These are phyloP conservation scores for Boletus pseudopeckii DNA, from an alignment of 768 basidiomycete species.

Conservation along the genomic window DNA sequence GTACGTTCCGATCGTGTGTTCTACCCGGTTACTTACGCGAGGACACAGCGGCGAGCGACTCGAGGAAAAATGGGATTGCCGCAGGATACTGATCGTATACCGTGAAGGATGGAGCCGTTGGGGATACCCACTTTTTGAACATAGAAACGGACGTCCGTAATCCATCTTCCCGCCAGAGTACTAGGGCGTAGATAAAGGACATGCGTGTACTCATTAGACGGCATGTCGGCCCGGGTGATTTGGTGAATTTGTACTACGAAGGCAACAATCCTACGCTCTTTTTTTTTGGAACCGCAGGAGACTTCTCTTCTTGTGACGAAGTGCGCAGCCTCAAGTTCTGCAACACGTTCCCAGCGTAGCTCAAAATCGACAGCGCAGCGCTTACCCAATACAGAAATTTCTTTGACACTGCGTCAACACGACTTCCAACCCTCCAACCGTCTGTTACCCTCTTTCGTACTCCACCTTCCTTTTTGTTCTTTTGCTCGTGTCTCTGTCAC, in stretches of 20 bases:
- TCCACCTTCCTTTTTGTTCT: neutral
- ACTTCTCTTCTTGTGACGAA: neutral
- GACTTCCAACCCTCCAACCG: neutral
- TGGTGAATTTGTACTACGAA: too few relatives aligned
- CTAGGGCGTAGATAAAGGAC: neutral
- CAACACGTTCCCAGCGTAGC: too few relatives aligned
- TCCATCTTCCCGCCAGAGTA: neutral
- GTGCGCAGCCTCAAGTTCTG: too few relatives aligned
- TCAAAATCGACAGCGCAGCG: too few relatives aligned
- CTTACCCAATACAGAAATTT: neutral
- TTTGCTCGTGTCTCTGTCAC: neutral
- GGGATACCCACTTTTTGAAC: neutral
- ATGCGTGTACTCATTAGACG: neutral
- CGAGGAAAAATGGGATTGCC: slow-evolving; percentile 89
- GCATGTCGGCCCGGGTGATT: slow-evolving; percentile 3
- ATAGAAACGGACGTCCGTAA: neutral
- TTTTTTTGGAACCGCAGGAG: neutral
- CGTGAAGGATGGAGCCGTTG: too few relatives aligned
- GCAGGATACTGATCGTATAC: slow-evolving; percentile 63
- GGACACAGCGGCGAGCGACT: slow-evolving; percentile 76
- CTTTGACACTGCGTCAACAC: neutral
- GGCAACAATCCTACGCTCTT: neutral
- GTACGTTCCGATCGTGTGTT: slow-evolving; percentile 37
- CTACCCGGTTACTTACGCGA: neutral
- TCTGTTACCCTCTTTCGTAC: neutral